phyloP scores from a whole-genome alignment of 768 basidiomycete genomes.

The Cystoderma amianthinum region DNA sequence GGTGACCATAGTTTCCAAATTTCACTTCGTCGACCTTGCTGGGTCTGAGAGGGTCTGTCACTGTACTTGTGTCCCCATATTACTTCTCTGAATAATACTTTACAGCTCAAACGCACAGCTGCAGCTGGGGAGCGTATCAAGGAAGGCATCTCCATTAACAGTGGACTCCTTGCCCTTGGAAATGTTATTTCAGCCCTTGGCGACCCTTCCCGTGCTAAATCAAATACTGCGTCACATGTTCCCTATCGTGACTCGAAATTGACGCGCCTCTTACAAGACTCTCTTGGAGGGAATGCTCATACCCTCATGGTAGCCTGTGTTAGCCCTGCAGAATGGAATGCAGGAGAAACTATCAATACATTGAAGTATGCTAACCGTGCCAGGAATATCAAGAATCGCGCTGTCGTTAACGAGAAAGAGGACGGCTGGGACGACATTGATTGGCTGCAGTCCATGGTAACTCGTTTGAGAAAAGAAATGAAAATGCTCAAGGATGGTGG shows the following conservation, averaged over 20 bases:
- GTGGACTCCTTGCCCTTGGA: slow-evolving; percentile 90
- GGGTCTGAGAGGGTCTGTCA: slow-evolving; percentile 85
- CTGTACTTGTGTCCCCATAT: slow-evolving; percentile 4
- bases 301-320: slow-evolving; percentile 99
- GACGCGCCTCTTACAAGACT: slow-evolving; percentile 92
- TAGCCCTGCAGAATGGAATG: slow-evolving; percentile 93
- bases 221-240: slow-evolving; percentile 80
- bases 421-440: slow-evolving; percentile 99
- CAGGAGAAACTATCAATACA: slow-evolving; percentile 89
- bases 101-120: slow-evolving; percentile 88
- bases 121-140: slow-evolving; percentile 95
- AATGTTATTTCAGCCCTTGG: slow-evolving; percentile 98
- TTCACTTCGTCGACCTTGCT: slow-evolving; percentile 97
- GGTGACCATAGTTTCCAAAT: slow-evolving; percentile 89
- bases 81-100: slow-evolving; percentile 14
- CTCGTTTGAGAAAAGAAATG: slow-evolving; percentile 82
- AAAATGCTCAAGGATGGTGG: slow-evolving; percentile 73
- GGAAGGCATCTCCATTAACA: slow-evolving; percentile 99
- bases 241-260: slow-evolving; percentile 99
- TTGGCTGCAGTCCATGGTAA: slow-evolving; percentile 86
- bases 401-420: slow-evolving; percentile 88
- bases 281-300: slow-evolving; percentile 94
- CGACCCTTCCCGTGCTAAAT: slow-evolving; percentile 83
- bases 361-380: slow-evolving; percentile 97
- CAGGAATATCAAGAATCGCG: slow-evolving; percentile 94